phyloP scores from a whole-genome alignment of 768 basidiomycete genomes.

The Rhizopogon vinicolor region DNA sequence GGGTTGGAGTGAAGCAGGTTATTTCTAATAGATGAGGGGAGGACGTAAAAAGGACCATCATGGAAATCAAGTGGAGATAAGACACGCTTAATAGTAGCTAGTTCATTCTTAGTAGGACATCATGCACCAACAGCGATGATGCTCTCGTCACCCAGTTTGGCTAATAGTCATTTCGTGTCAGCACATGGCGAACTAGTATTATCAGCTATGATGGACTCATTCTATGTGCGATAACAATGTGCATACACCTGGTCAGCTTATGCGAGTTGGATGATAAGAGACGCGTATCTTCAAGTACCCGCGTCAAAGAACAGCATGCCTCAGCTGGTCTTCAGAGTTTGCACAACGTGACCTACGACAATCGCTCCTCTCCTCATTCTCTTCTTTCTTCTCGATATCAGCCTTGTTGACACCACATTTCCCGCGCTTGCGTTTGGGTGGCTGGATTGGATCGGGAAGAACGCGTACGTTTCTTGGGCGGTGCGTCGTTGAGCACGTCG shows the following conservation, averaged over 20 bases:
- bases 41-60: not conserved
- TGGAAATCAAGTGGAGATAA: not conserved
- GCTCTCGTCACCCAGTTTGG: constrained; percentile 62
- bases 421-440: constrained; percentile 19
- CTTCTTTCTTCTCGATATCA: constrained; percentile 7
- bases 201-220: constrained; percentile 11
- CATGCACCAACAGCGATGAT: constrained; percentile 77
- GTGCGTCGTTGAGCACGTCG: constrained; percentile 38
- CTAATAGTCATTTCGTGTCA: constrained; percentile 30
- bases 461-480: constrained; percentile 16
- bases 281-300: not conserved
- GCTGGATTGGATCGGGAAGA: constrained; percentile 12
- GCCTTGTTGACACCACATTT: not conserved
- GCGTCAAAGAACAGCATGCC: constrained; percentile 37
- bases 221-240: constrained; percentile 7
- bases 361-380: constrained; percentile 32
- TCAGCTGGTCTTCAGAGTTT: constrained; percentile 77
- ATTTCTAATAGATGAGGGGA: constrained; percentile 30
- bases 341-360: constrained; percentile 69
- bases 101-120: constrained; percentile 76
- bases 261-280: not conserved
- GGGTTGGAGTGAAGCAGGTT: constrained; percentile 58
- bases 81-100: constrained; percentile 64
- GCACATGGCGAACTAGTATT: not conserved
- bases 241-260: constrained; percentile 43